phyloP scores from a whole-genome alignment of 768 basidiomycete species.

The Phallus indusiatus region DNA sequence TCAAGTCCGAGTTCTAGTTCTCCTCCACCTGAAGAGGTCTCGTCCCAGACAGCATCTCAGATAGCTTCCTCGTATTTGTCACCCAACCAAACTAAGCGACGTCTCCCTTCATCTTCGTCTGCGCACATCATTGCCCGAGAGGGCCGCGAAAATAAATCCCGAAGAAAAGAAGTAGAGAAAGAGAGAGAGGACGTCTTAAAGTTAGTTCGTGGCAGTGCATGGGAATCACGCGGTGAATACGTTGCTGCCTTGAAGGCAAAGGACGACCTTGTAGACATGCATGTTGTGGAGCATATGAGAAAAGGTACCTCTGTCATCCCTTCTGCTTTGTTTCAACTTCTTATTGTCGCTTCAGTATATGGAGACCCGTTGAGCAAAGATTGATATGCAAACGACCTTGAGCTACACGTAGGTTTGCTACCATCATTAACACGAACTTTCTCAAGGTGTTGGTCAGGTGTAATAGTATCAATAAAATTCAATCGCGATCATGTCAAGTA shows the following conservation, averaged over 20 bases:
- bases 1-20: constrained; percentile 8
- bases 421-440: too few relatives aligned
- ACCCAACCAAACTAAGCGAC: constrained; percentile 4
- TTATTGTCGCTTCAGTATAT: constrained; percentile 1
- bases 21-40: constrained; percentile 4
- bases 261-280: constrained; percentile 6
- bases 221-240: not conserved
- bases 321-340: not conserved
- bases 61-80: not conserved
- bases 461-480: too few relatives aligned
- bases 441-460: too few relatives aligned
- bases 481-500: too few relatives aligned
- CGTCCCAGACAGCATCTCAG: not conserved
- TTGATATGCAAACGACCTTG: too few relatives aligned
- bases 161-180: not conserved
- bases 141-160: constrained; percentile 5
- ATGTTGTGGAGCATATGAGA: constrained; percentile 7
- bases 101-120: constrained; percentile 2
- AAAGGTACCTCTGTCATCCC: not conserved
- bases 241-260: not conserved
- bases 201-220: not conserved
- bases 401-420: too few relatives aligned
- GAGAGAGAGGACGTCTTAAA: not conserved
- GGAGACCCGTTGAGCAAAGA: constrained; percentile 5
- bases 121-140: constrained; percentile 1